phyloP scores from a whole-genome alignment of 192 early-diverging fungal species.

The Dimargaris xerosporica region DNA sequence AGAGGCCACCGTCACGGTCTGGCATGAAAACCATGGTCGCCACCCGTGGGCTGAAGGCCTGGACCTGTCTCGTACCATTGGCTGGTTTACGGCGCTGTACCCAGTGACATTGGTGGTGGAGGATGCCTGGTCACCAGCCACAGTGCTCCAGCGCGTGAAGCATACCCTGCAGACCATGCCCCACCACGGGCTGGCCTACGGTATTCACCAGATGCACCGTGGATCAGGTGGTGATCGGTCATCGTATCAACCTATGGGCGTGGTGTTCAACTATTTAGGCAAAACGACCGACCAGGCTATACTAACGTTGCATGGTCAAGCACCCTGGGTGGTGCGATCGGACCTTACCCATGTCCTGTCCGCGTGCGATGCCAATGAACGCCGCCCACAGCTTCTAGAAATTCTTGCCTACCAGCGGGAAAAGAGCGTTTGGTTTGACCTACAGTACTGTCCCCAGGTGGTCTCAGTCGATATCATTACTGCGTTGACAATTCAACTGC shows the following conservation, averaged over 20 bases:
- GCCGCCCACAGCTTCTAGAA: background rate
- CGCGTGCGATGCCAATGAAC: background rate
- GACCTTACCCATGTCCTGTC: background rate
- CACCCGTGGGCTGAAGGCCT: background rate
- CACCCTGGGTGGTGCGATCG: background rate
- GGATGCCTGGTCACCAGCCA: no score
- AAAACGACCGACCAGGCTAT: background rate
- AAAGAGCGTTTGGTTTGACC: background rate
- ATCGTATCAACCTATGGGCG: background rate
- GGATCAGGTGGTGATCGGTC: background rate
- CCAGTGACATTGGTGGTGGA: background rate
- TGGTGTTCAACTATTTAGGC: background rate
- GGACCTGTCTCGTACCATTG: constrained; percentile 11
- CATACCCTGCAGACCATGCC: no score
- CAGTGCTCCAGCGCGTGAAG: no score
- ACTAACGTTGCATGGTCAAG: background rate
- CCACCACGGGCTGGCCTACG: no score
- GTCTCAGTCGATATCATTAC: background rate
- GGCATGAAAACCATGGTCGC: constrained; percentile 1
- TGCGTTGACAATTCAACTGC: background rate
- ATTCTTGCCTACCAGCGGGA: background rate
- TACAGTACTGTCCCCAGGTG: background rate
- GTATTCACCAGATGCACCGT: no score
- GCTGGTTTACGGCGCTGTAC: constrained; percentile 19
- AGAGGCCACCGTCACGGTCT: background rate